Base-by-base conservation (phyloP, 257 asterid genomes). In the Rubia yunnanensis region DNA sequence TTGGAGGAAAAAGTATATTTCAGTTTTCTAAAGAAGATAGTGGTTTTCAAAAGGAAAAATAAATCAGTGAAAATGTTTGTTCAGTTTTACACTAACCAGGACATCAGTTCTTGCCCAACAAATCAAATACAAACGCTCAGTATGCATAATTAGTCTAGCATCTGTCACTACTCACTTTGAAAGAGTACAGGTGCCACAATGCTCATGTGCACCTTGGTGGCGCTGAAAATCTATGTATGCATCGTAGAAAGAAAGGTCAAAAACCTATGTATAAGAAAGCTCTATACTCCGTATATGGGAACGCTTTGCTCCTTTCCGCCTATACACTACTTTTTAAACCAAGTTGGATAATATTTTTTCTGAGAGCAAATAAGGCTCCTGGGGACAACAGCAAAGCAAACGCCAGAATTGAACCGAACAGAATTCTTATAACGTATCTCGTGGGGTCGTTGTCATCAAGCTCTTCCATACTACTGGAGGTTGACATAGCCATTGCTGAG, bases 401-500 rank as follows among this genome's bases (percentile, higher is more conserved):
- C 5, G 97, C 96, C 48, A 92, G 39, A 31, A 86, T 50, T 9
- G 96, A 92, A 46, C 99, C 97, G 17, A 86, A 87, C 17, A 89
- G 66, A 76, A 89, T 17, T 69, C 77, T 84, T 58, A 82, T 15
- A 41, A 69, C 72, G 53, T 81, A 82, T 61, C 82, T 83, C 30
- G 81, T 27, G 2, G 79, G 67, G 59, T 89, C 82, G 56, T 48
- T 59, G 8, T 44, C 52, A 1, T 80, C 88, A 0, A 46, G 75
- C 35, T 83, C 86, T 72, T 76, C 84, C 1, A 68, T 54, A 14
- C 71, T 22, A 23, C 20, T 23, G 11, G 95, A 13, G 31, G 81
- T 60, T 22, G 95, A 68, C 81, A 87, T 82, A 3, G 95, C 79
- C 79, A 64, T 63, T 3, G 98, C 91, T 34, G 88, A 87, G 57